Percentiles rank a stretch among this genome's conserved stretches.
These are phyloP conservation scores for Calonectria honghensis DNA, from an alignment of 2,329 filamentous ascomycete genomes.

Conservation along the genomic window DNA sequence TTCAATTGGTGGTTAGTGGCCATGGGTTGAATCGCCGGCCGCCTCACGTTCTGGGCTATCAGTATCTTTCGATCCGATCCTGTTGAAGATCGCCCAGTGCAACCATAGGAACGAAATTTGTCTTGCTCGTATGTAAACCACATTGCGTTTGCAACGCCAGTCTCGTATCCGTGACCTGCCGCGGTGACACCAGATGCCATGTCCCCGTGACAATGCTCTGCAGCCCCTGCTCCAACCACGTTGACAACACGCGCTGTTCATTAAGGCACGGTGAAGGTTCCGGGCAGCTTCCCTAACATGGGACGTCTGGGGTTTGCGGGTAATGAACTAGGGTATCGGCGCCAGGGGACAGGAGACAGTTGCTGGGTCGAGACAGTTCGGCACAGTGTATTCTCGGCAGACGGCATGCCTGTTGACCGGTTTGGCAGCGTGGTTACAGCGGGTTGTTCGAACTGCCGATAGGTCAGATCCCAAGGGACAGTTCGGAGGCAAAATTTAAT, in stretches of 20 bases:
- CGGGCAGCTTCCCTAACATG: constrained; percentile 24
- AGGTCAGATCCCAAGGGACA: background rate
- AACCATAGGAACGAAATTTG: constrained; percentile 33
- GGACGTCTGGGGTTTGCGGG: constrained; percentile 32
- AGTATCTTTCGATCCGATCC: background rate
- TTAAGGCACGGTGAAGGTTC: constrained; percentile 39
- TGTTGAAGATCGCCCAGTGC: background rate
- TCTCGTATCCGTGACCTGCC: constrained; percentile 49
- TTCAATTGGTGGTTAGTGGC: constrained; percentile 17
- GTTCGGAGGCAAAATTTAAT: background rate
- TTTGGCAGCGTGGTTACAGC: background rate
- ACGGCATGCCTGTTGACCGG: constrained; percentile 1
- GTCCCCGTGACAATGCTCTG: constrained; percentile 39
- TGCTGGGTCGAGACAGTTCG: constrained; percentile 20
- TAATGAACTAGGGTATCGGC: constrained; percentile 23
- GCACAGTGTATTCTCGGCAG: constrained; percentile 29
- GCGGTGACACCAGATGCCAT: constrained; percentile 45
- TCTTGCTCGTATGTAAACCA: constrained; percentile 35
- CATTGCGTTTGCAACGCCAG: constrained; percentile 44
- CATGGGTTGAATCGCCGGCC: constrained; percentile 9
- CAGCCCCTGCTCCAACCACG: constrained; percentile 35
- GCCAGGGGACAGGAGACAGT: background rate
- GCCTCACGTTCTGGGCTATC: background rate
- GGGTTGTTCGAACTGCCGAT: constrained; percentile 23
- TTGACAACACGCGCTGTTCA: constrained; percentile 32